Evolutionary conservation across 2,329 filamentous ascomycete genomes (phyloP).

Genomic region (Alternaria incomplexa): DNA sequence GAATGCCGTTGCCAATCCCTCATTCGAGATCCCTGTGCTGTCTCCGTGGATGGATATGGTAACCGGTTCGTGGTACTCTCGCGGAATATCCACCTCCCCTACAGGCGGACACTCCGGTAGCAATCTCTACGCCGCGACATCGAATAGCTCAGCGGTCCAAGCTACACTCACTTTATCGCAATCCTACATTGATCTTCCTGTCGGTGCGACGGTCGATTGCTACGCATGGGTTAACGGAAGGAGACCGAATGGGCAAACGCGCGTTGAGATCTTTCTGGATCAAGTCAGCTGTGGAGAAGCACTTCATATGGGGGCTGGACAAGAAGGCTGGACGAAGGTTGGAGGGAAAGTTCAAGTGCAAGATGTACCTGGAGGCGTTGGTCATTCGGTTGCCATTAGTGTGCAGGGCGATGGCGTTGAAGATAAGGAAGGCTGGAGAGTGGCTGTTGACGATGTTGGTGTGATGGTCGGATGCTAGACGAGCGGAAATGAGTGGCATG

Average conservation of each 20-base stretch:
- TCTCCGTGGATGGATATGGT: constrained; percentile 24
- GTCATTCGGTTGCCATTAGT: constrained; percentile 20
- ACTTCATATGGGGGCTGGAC: neutral
- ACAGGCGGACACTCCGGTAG: constrained; percentile 7
- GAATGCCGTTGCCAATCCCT: constrained; percentile 25
- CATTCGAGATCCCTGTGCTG: constrained; percentile 18
- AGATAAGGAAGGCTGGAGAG: constrained; percentile 10
- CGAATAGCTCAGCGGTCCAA: constrained; percentile 16
- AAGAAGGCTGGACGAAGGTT: constrained; percentile 17
- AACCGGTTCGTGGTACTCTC: constrained; percentile 20
- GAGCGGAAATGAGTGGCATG: neutral
- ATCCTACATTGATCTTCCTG: constrained; percentile 5
- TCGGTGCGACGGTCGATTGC: constrained; percentile 10
- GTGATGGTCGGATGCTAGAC: constrained; percentile 15
- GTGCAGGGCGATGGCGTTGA: constrained; percentile 17
- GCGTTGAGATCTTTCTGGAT: constrained; percentile 24
- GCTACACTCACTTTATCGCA: constrained; percentile 22
- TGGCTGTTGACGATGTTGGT: constrained; percentile 24
- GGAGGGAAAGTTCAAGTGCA: constrained; percentile 7
- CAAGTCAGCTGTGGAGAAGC: constrained; percentile 17
- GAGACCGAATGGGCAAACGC: constrained; percentile 11
- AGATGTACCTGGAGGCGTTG: constrained; percentile 3
- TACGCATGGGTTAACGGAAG: constrained; percentile 15
- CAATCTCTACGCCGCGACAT: constrained; percentile 13
- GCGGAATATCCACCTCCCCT: constrained; percentile 5